Evolutionary conservation across 2,329 filamentous ascomycete species (phyloP).

Genomic region (Penicillium concentricum): DNA sequence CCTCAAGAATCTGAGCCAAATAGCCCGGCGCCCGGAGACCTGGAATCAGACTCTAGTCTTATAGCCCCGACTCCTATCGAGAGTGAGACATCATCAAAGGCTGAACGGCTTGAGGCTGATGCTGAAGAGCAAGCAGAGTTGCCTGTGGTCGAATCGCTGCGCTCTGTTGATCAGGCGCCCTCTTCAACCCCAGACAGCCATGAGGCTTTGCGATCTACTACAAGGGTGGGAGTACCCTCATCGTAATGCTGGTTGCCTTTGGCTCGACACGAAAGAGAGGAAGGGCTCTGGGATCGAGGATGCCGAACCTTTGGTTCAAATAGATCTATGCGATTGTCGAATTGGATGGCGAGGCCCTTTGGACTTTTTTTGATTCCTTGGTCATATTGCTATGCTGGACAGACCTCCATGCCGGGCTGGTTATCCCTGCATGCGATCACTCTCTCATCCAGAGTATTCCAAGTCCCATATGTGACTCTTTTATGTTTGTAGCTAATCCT

Average conservation of each 20-base stretch:
- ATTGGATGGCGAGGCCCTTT: neutral
- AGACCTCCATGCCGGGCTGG: neutral
- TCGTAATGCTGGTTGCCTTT: neutral
- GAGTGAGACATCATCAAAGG: conserved; percentile 9
- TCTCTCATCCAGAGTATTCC: neutral
- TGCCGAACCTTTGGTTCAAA: too few species aligned
- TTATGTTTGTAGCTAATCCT: neutral
- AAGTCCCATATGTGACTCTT: neutral
- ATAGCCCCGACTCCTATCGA: conserved; percentile 1
- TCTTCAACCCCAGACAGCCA: neutral
- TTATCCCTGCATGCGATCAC: neutral
- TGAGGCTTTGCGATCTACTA: neutral
- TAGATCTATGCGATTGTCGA: neutral
- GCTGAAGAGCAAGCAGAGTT: conserved; percentile 2
- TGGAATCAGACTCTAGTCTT: conserved; percentile 11
- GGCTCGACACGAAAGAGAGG: neutral
- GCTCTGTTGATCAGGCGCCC: conserved; percentile 8
- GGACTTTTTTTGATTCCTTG: neutral
- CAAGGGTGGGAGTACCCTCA: conserved; percentile 6
- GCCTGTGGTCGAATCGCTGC: conserved; percentile 1
- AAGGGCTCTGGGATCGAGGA: neutral
- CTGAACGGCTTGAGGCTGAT: neutral
- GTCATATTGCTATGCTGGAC: neutral
- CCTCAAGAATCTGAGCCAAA: conserved; percentile 59
- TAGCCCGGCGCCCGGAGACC: conserved; percentile 32